These are phyloP conservation scores for Terfezia claveryi DNA, from an alignment of 495 filamentous ascomycete genomes.

Conservation along the genomic window DNA sequence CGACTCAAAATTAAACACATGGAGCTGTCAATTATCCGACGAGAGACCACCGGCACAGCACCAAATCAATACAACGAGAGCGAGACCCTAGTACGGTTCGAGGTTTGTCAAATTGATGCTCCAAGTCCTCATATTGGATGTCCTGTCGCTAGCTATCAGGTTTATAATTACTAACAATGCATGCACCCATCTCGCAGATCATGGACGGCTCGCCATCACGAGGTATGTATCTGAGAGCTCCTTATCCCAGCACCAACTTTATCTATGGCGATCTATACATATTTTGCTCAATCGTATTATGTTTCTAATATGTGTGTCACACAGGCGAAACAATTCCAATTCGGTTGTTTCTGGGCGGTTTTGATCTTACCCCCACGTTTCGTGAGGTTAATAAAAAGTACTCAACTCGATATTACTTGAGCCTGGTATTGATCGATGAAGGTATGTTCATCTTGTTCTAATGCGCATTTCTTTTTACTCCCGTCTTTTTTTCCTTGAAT, in stretches of 20 bases:
- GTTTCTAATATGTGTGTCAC: background rate
- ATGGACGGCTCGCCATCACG: constrained; percentile 96
- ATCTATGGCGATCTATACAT: constrained; percentile 9
- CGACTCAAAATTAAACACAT: constrained; percentile 99
- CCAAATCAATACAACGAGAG: constrained; percentile 99
- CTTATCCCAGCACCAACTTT: background rate
- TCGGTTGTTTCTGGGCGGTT: constrained; percentile 88
- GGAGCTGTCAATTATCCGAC: constrained; percentile 92
- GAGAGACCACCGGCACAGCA: constrained; percentile 90
- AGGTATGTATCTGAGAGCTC: constrained; percentile 34
- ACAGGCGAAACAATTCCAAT: constrained; percentile 91
- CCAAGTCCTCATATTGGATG: no score
- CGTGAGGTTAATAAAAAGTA: constrained; percentile 99
- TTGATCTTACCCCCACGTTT: constrained; percentile 95
- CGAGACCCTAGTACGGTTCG: constrained; percentile 92
- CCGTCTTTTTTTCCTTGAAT: background rate
- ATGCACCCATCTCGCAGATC: constrained; percentile 33
- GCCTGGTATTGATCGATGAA: constrained; percentile 90
- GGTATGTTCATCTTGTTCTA: constrained; percentile 28
- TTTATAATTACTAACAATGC: background rate
- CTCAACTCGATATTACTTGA: constrained; percentile 93
- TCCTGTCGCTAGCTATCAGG: no score
- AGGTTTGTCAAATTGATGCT: constrained; percentile 33
- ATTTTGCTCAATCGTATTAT: no score
- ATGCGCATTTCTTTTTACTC: background rate